Evolutionary conservation across 2,329 filamentous ascomycete species (phyloP).

Genomic region (Ascochyta koolunga): DNA sequence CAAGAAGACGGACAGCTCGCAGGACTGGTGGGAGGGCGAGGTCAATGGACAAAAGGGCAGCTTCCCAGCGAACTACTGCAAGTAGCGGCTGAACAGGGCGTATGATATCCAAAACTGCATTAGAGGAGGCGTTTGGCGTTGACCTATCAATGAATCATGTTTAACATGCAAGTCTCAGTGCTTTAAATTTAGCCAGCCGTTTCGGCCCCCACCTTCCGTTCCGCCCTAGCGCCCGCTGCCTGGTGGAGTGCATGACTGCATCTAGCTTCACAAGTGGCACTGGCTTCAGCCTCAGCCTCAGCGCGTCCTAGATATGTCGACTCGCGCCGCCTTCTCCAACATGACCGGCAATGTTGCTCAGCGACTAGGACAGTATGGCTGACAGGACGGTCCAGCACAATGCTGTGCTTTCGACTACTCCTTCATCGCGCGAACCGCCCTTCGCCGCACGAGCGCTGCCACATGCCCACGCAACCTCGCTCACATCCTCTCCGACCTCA

Average conservation of each 20-base stretch:
- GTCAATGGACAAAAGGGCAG: constrained; percentile 69
- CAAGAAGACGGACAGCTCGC: constrained; percentile 77
- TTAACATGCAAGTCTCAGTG: background rate
- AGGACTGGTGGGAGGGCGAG: constrained; percentile 91
- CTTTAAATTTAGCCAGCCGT: background rate
- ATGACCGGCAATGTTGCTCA: background rate
- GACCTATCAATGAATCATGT: background rate
- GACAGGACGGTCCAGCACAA: constrained; percentile 16
- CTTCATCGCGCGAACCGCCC: constrained; percentile 24
- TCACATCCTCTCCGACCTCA: constrained; percentile 18
- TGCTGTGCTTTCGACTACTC: constrained; percentile 1
- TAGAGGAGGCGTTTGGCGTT: constrained; percentile 24
- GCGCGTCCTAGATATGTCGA: background rate
- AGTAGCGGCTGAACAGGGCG: constrained; percentile 32
- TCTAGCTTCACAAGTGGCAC: background rate
- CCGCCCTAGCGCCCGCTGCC: constrained; percentile 1
- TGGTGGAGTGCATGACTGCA: background rate
- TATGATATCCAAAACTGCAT: constrained; percentile 34
- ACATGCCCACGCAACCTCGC: background rate
- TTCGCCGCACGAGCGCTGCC: constrained; percentile 34
- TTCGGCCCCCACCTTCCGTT: background rate
- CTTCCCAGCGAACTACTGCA: constrained; percentile 86
- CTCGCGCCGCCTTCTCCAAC: background rate
- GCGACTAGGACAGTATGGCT: constrained; percentile 20
- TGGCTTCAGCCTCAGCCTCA: constrained; percentile 6